Evolutionary conservation across 345 rosid genomes (phyloP), one percentile per base, ranked within the genome.

Genomic region (Gossypium australe): DNA sequence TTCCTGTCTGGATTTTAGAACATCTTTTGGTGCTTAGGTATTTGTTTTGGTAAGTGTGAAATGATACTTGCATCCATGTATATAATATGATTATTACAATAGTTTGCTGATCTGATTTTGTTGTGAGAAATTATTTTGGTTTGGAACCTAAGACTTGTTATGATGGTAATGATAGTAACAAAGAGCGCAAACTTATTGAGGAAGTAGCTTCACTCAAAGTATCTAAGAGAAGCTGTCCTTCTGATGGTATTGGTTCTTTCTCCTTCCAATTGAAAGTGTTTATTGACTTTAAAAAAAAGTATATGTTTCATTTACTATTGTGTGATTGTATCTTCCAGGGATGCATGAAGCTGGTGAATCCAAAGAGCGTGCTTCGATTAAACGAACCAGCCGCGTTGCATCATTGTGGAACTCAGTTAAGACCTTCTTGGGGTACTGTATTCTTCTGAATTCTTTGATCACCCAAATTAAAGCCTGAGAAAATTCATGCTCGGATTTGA

Each of bases 141-240:
- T 24, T 45, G 56, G 70, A 45, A 47, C 61, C 67, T 59, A 76
- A 58, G 71, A 73, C 62, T 49, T 74, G 63, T 44, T 76, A 38
- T 64, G 77, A 72, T 70, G 52, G 17, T 74, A 13, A 76, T 81
- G 76, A 56, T 88, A 92, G 98, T 57, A 85, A 86, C 25, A 79
- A 75, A 72, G 97, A 94, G 76, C 91, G 84, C 3, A 69, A 71
- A 69, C 91, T 94, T 79, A 80, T 92, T 70, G 79, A 88, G 87
- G 91, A 88, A 62, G 82, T 92, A 80, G 89, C 89, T 47, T 85
- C 88, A 20, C 83, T 90, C 43, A 82, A 74, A 79, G 79, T 82
- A 66, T 80, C 80, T 64, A 78, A 81, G 74, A 80, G 83, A 79
- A 78, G 53, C 66, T 78, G 72, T 66, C 77, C 81, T 76, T 57